These are phyloP conservation scores for Bretschneidera sinensis DNA, from an alignment of 345 rosid genomes.

Conservation along the genomic window DNA sequence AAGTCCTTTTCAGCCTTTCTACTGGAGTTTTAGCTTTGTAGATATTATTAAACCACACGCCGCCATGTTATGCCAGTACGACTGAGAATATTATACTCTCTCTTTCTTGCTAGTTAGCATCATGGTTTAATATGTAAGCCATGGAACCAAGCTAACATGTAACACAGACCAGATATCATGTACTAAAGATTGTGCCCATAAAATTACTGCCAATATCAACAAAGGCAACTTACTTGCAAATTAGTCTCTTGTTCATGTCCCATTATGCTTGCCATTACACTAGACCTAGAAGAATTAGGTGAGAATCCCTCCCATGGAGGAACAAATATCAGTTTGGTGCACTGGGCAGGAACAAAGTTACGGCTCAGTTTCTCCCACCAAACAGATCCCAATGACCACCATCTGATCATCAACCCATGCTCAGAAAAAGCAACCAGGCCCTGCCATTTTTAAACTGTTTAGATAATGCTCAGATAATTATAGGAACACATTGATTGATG, in stretches of 20 bases:
- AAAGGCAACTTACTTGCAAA: conserved; percentile 34
- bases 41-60: too few relatives aligned
- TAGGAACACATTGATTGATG: background rate
- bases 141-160: too few relatives aligned
- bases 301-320: conserved; percentile 92
- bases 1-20: too few relatives aligned
- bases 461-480: background rate
- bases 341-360: conserved; percentile 71
- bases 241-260: conserved; percentile 38
- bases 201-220: conserved; percentile 1
- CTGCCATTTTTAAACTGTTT: conserved; percentile 32
- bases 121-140: too few relatives aligned
- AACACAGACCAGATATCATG: too few relatives aligned
- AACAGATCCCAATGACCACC: conserved; percentile 89
- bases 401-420: conserved; percentile 84
- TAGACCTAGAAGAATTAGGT: conserved; percentile 60
- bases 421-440: conserved; percentile 93
- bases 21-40: too few relatives aligned
- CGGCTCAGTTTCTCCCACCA: conserved; percentile 99
- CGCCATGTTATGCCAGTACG: too few relatives aligned
- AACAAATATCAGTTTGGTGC: conserved; percentile 85
- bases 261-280: conserved; percentile 70
- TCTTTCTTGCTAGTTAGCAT: too few relatives aligned
- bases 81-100: too few relatives aligned
- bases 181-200: background rate